A percentile compares a stretch with the other conserved stretches of the same genome.
Conservation (phyloP, 192 early-diverging fungal species). For the Rhizoclosmatium globosum region DNA sequence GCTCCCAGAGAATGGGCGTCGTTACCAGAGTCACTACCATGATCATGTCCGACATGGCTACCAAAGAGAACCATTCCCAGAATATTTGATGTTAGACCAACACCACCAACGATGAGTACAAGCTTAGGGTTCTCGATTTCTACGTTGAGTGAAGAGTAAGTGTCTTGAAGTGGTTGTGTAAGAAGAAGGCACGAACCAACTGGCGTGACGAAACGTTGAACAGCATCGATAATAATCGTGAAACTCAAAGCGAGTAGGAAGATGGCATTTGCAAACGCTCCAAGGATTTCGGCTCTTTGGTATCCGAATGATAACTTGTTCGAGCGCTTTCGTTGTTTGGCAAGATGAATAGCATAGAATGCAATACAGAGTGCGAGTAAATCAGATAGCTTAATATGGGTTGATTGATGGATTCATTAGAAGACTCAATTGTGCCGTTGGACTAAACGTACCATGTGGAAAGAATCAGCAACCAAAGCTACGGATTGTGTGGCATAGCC, state of each 20-base stretch:
- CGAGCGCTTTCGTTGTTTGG: constrained; percentile 62
- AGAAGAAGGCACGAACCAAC: constrained; percentile 49
- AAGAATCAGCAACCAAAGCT: constrained; percentile 88
- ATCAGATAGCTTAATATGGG: constrained; percentile 41
- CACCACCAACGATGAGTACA: constrained; percentile 80
- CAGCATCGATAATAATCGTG: constrained; percentile 85
- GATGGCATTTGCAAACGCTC: constrained; percentile 90
- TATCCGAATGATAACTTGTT: constrained; percentile 85
- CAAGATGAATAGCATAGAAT: constrained; percentile 80
- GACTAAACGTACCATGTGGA: constrained; percentile 76
- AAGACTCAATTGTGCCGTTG: background rate
- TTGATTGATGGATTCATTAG: background rate
- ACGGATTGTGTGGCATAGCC: constrained; percentile 80
- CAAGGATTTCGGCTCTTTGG: constrained; percentile 91
- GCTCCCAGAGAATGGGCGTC: constrained; percentile 6
- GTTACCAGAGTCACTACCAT: constrained; percentile 23
- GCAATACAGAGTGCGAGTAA: constrained; percentile 72
- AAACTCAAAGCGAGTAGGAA: constrained; percentile 89
- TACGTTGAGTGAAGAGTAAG: background rate
- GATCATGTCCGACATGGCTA: constrained; percentile 52
- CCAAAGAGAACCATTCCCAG: constrained; percentile 84
- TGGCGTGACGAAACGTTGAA: constrained; percentile 80
- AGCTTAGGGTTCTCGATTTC: constrained; percentile 75
- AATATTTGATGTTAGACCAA: constrained; percentile 81
- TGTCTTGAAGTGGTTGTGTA: background rate